phyloP scores from a whole-genome alignment of 2,329 filamentous ascomycete genomes.

The Pseudocercospora musae region DNA sequence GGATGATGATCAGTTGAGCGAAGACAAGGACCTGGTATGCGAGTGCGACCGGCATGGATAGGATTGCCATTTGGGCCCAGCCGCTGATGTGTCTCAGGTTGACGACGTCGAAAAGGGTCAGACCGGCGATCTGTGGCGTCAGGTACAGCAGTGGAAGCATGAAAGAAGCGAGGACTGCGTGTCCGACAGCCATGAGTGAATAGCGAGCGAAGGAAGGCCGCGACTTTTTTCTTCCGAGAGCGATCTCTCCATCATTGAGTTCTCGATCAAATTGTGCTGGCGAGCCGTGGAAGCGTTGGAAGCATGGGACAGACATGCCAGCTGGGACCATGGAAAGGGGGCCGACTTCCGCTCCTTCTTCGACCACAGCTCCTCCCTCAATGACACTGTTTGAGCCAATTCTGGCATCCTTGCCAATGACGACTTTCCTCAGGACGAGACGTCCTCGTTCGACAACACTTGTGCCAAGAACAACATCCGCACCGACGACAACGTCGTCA shows the following conservation, averaged over 20 bases:
- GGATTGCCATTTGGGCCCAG: constrained; percentile 24
- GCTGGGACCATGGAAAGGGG: constrained; percentile 25
- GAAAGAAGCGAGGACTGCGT: constrained; percentile 17
- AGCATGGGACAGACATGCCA: constrained; percentile 21
- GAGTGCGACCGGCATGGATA: constrained; percentile 22
- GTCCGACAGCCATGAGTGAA: constrained; percentile 15
- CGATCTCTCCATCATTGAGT: constrained; percentile 13
- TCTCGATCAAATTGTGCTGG: constrained; percentile 22
- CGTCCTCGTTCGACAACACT: constrained; percentile 25
- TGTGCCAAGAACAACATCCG: constrained; percentile 22
- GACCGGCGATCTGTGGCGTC: constrained; percentile 23
- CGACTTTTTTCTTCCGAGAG: constrained; percentile 2
- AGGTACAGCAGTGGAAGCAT: constrained; percentile 22
- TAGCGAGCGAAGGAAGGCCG: constrained; percentile 20
- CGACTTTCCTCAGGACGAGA: constrained; percentile 26
- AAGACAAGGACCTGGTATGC: constrained; percentile 25
- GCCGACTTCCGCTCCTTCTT: constrained; percentile 25
- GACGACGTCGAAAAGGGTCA: constrained; percentile 22
- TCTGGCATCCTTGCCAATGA: constrained; percentile 18
- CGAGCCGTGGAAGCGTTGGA: constrained; percentile 25
- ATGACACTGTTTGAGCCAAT: constrained; percentile 25
- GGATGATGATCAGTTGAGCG: constrained; percentile 20
- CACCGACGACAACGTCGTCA: constrained; percentile 26
- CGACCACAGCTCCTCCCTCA: constrained; percentile 25
- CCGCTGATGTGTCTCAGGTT: constrained; percentile 13